Conservation (phyloP, 495 filamentous ascomycete species). For the Penicillium psychrofluorescens region DNA sequence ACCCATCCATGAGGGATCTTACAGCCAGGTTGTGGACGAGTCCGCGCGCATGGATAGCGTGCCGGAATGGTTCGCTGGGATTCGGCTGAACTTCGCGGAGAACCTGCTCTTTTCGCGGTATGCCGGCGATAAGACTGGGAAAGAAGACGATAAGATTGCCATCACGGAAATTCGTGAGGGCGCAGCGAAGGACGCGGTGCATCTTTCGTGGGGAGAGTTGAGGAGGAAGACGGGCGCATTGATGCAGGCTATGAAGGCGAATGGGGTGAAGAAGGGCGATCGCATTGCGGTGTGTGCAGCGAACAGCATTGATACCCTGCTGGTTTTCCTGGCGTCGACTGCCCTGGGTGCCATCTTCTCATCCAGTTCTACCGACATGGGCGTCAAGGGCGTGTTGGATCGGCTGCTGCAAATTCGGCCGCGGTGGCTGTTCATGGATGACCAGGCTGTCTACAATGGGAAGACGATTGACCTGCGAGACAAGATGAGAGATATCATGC, state of each 20-base stretch:
- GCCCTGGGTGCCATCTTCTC: slow-evolving; percentile 66
- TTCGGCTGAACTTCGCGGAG: slow-evolving; percentile 73
- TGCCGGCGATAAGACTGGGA: slow-evolving; percentile 27
- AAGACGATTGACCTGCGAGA: slow-evolving; percentile 60
- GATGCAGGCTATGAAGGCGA: slow-evolving; percentile 53
- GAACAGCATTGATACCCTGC: slow-evolving; percentile 66
- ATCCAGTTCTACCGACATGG: slow-evolving; percentile 72
- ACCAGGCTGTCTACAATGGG: slow-evolving; percentile 71
- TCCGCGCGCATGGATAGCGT: slow-evolving; percentile 58
- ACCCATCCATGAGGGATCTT: slow-evolving; percentile 55
- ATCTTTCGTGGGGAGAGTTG: slow-evolving; percentile 59
- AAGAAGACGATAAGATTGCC: slow-evolving; percentile 64
- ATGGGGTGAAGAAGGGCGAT: slow-evolving; percentile 61
- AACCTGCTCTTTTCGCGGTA: slow-evolving; percentile 52
- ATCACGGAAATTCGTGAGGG: slow-evolving; percentile 70
- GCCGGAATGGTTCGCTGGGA: slow-evolving; percentile 53
- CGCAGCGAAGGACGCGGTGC: slow-evolving; percentile 38
- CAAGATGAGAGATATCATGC: slow-evolving; percentile 62
- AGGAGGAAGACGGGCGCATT: slow-evolving; percentile 47
- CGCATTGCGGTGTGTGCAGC: slow-evolving; percentile 62
- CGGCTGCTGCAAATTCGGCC: slow-evolving; percentile 65
- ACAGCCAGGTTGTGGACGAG: slow-evolving; percentile 58
- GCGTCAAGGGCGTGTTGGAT: slow-evolving; percentile 67
- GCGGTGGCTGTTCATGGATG: slow-evolving; percentile 70
- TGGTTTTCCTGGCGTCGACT: slow-evolving; percentile 55